phyloP scores from a whole-genome alignment of 306 rosid species.

The Trichosanthes truncata region DNA sequence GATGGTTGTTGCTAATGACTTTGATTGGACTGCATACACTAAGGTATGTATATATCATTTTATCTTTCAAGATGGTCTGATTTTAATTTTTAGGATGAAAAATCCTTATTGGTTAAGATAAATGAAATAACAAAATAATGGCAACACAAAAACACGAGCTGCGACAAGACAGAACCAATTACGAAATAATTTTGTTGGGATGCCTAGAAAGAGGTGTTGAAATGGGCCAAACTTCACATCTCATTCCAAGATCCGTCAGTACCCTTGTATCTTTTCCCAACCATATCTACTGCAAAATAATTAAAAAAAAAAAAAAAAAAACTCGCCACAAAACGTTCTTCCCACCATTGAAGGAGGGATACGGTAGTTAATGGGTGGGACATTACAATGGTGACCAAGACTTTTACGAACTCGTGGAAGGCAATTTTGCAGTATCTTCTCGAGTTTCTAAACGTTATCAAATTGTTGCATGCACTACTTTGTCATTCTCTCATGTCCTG shows the following conservation, averaged over 20 bases:
- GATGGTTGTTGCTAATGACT: slow-evolving; percentile 37
- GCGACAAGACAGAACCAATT: neutral
- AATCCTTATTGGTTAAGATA: neutral
- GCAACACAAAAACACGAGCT: neutral
- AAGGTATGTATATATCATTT: slow-evolving; percentile 22
- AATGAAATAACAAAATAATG: neutral
- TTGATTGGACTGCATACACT: slow-evolving; percentile 33
- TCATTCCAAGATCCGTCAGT: neutral
- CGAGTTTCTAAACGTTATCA: too few species aligned
- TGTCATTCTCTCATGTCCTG: too few species aligned
- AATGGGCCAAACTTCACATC: neutral
- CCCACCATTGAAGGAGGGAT: too few species aligned
- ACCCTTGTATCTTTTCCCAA: too few species aligned
- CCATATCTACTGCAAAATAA: too few species aligned
- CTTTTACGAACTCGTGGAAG: too few species aligned
- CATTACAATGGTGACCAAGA: too few species aligned
- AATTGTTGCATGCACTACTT: too few species aligned
- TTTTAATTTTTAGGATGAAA: neutral
- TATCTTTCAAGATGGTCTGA: neutral
- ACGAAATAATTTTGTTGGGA: neutral
- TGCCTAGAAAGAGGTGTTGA: neutral
- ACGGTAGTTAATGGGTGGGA: too few species aligned
- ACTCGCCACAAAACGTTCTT: too few species aligned
- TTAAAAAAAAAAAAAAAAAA: too few species aligned
- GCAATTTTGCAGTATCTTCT: too few species aligned